Evolutionary conservation across 2,329 filamentous ascomycete species (phyloP), one percentile per base, ranked within the genome.

Genomic region (Aspergillus melleus): DNA sequence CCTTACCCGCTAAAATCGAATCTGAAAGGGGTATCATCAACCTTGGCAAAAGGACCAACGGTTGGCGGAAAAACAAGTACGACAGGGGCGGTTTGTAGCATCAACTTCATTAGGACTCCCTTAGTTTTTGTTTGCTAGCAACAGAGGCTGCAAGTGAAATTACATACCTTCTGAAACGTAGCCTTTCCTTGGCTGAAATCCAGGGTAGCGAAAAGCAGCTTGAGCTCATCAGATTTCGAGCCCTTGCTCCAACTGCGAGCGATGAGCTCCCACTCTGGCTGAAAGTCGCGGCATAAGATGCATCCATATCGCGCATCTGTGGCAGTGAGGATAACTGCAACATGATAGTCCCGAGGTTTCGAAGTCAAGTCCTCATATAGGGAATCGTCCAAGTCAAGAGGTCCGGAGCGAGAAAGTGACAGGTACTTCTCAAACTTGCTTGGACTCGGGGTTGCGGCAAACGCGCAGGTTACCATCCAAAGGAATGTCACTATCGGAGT

Each of bases 41-140:
- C 71, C 66, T 86, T 89, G 54, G 94, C 92, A 75, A 92, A 85
- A 26, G 91, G 89, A 19, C 95, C 95, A 58, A 83, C 79, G 5
- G 93, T 97, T 24, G 95, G 92, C 63, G 87, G 91, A 81, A 95
- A 98, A 66, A 96, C 81, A 49, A 97, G 80, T 49, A 99, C 83
- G 44, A 98, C 89, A 1, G 95, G 95, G 6, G 95, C 95, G 51
- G 94, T 97, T 87, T 96, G 91, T 47, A 99, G 87, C 77, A 90
- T 88, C 68, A 98, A 85, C 94, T 98, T 66, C 59, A 46, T 42
- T 42, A 26, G 14, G 20, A 49, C 3, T 66, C 62, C 64, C 67
- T 32, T 55, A 16, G 16, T 29, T 20, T 36, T 47, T n/a, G 36
- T n/a, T 14, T 16, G 36, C 36, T n/a, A n/a, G 14, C 14, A 42